phyloP scores from a whole-genome alignment of 1,284 basidiomycete species.

The Sporisorium exsertum region DNA sequence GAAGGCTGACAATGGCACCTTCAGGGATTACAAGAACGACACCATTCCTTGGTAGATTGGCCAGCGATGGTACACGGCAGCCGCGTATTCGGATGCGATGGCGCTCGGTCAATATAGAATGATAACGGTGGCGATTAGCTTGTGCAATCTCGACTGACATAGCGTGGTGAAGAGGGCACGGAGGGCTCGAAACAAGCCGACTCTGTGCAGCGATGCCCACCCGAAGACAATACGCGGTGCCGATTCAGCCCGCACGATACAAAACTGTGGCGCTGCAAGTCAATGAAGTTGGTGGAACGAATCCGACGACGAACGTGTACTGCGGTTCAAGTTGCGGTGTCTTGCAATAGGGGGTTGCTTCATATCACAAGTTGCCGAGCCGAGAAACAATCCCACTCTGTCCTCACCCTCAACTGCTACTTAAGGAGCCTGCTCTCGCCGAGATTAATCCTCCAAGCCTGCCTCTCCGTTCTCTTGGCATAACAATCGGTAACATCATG shows the following conservation, averaged over 20 bases:
- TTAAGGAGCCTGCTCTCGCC: not conserved
- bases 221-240: not conserved
- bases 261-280: not conserved
- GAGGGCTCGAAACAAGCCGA: too few relatives aligned
- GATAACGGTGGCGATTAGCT: too few relatives aligned
- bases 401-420: not conserved
- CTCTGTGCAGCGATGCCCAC: not conserved
- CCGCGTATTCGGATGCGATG: too few relatives aligned
- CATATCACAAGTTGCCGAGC: constrained; percentile 1
- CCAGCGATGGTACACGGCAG: too few relatives aligned
- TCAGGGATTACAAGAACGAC: constrained; percentile 80
- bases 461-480: not conserved
- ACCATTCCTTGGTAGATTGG: constrained; percentile 70
- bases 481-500: not conserved
- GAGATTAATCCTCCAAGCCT: not conserved
- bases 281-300: not conserved
- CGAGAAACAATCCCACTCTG: not conserved
- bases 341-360: not conserved
- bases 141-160: too few relatives aligned
- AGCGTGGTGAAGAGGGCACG: too few relatives aligned
- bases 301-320: not conserved
- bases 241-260: not conserved
- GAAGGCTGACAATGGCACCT: constrained; percentile 74
- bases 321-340: not conserved
- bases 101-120: too few relatives aligned